Percentiles rank a stretch among this genome's conserved stretches.
Conservation (phyloP, 2,329 filamentous ascomycete species). For the Aspergillus arachidicola region DNA sequence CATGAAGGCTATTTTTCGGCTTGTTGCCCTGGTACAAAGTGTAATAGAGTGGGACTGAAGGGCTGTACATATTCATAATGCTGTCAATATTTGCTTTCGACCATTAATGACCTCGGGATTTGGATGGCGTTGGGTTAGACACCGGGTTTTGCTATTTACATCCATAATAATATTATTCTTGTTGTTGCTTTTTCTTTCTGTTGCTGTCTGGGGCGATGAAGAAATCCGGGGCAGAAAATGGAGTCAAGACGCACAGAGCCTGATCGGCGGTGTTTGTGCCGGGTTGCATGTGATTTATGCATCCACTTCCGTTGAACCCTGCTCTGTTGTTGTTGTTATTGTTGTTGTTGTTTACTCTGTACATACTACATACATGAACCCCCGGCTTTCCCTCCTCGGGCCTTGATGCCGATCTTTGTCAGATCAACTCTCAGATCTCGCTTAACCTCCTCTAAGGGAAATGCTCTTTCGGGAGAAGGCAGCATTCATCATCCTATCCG, state of each 20-base stretch:
- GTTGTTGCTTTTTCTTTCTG: neutral
- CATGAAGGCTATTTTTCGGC: slow-evolving; percentile 5
- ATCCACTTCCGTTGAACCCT: neutral
- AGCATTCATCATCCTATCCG: neutral
- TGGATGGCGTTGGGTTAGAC: slow-evolving; percentile 2
- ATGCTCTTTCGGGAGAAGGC: neutral
- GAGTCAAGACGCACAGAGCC: neutral
- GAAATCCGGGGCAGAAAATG: slow-evolving; percentile 2
- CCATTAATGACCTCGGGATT: slow-evolving; percentile 4
- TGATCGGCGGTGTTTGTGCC: neutral
- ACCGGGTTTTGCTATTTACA: neutral
- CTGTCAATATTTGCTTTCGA: neutral
- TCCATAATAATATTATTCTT: neutral
- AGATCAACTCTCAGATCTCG: neutral
- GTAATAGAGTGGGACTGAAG: neutral
- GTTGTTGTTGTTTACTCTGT: neutral
- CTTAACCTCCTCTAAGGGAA: neutral
- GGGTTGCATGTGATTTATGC: neutral
- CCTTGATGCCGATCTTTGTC: neutral
- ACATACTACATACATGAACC: neutral
- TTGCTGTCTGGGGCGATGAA: neutral
- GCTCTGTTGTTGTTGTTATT: neutral
- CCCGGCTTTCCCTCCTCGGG: neutral
- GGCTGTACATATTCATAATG: slow-evolving; percentile 5
- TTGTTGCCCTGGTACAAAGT: slow-evolving; percentile 6